A percentile compares a stretch with the other conserved stretches of the same genome.
phyloP scores from a whole-genome alignment of 257 asterid genomes.

The Nyctanthes arbortristis region DNA sequence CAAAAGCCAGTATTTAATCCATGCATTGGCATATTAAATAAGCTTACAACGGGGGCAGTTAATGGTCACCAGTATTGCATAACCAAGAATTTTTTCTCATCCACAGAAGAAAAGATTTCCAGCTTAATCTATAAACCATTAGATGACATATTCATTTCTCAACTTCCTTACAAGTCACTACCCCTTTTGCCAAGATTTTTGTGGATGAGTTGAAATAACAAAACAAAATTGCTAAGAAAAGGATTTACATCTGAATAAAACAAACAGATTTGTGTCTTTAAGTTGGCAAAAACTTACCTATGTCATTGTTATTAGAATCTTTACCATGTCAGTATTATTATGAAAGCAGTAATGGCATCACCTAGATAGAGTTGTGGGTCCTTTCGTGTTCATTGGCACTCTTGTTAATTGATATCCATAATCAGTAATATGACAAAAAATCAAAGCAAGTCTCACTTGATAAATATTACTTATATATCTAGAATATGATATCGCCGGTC shows the following conservation, averaged over 20 bases:
- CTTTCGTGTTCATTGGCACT: slow-evolving; percentile 8
- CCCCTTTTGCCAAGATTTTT: neutral
- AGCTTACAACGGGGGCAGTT: neutral
- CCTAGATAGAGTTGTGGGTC: neutral
- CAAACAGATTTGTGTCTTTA: neutral
- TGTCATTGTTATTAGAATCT: neutral
- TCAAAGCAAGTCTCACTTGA: slow-evolving; percentile 1
- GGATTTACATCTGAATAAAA: neutral
- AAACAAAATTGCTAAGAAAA: neutral
- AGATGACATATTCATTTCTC: neutral
- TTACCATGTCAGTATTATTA: neutral
- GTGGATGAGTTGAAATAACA: neutral
- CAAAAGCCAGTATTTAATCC: too few species aligned
- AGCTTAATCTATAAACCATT: slow-evolving; percentile 6
- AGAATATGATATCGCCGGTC: slow-evolving; percentile 6
- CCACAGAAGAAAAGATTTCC: too few species aligned
- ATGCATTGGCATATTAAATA: neutral
- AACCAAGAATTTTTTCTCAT: too few species aligned
- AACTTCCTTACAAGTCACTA: neutral
- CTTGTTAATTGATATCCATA: slow-evolving; percentile 5
- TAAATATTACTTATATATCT: slow-evolving; percentile 6
- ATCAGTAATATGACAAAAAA: slow-evolving; percentile 13
- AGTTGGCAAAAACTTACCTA: neutral
- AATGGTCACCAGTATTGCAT: neutral
- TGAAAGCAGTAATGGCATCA: slow-evolving; percentile 3